These are phyloP conservation scores for Kodamaea ohmeri DNA, from an alignment of 1,139 yeast species.

Conservation along the genomic window DNA sequence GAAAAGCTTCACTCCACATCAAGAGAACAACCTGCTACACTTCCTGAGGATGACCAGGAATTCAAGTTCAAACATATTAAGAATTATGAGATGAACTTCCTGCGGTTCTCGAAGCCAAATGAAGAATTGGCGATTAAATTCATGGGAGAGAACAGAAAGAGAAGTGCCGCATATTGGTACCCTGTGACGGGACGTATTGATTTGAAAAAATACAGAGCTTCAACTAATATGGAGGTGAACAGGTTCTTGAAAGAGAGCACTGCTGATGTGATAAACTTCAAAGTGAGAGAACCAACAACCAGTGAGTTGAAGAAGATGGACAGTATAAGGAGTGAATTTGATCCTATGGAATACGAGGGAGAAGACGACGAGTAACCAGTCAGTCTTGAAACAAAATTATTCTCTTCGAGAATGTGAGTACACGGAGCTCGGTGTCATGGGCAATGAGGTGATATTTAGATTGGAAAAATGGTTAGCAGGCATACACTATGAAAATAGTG, in stretches of 20 bases:
- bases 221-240: constrained; percentile 46
- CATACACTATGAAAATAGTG: too few species aligned
- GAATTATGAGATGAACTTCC: constrained; percentile 77
- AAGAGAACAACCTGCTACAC: constrained; percentile 45
- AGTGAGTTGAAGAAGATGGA: constrained; percentile 69
- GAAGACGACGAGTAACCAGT: constrained; percentile 37
- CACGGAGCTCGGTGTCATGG: too few species aligned
- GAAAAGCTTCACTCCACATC: constrained; percentile 51
- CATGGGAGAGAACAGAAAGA: constrained; percentile 53
- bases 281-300: constrained; percentile 70
- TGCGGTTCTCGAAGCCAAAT: constrained; percentile 43
- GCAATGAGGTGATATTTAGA: too few species aligned
- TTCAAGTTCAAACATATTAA: constrained; percentile 64
- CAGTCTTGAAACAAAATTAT: too few species aligned
- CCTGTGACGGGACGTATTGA: constrained; percentile 79
- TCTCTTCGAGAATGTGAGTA: too few species aligned
- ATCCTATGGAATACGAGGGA: constrained; percentile 70
- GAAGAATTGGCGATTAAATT: constrained; percentile 46
- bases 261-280: constrained; percentile 54
- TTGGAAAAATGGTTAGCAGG: too few species aligned
- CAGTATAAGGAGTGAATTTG: constrained; percentile 62
- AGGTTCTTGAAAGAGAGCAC: constrained; percentile 51
- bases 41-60: constrained; percentile 36
- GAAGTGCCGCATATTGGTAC: constrained; percentile 66
- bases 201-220: constrained; percentile 75